These are phyloP conservation scores for Bifiguratus adelaidae DNA, from an alignment of 192 early-diverging fungal species.

Conservation along the genomic window DNA sequence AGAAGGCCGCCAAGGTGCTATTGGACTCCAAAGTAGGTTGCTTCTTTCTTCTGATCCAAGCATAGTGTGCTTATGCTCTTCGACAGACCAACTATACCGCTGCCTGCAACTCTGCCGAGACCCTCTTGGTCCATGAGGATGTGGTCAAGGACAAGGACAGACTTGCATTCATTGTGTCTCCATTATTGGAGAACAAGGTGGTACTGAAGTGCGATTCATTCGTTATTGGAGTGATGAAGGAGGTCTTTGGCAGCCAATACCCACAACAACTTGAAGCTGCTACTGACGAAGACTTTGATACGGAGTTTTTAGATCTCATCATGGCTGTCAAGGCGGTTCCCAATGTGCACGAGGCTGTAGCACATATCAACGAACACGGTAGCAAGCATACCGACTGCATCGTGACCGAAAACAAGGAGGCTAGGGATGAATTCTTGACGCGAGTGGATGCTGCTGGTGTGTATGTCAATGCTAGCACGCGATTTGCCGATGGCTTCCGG, in stretches of 20 bases:
- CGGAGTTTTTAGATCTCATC: conserved; percentile 83
- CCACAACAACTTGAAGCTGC: conserved; percentile 14
- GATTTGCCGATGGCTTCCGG: conserved; percentile 97
- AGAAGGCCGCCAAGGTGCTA: conserved; percentile 66
- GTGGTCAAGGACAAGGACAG: conserved; percentile 23
- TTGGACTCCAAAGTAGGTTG: conserved; percentile 77
- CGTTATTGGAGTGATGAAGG: conserved; percentile 25
- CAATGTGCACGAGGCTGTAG: conserved; percentile 67
- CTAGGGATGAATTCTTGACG: conserved; percentile 80
- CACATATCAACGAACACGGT: conserved; percentile 89
- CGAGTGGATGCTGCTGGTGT: conserved; percentile 95
- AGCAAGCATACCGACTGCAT: conserved; percentile 96
- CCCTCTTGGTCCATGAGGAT: conserved; percentile 72
- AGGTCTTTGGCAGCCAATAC: neutral
- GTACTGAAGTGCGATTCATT: conserved; percentile 46
- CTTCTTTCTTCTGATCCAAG: neutral
- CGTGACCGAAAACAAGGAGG: conserved; percentile 63
- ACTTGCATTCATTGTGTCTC: conserved; percentile 41
- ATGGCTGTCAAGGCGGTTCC: conserved; percentile 76
- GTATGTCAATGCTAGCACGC: conserved; percentile 92
- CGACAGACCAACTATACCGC: conserved; percentile 76
- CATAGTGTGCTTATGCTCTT: no score
- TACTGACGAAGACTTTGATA: conserved; percentile 65
- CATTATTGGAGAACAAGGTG: conserved; percentile 49
- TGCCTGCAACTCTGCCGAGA: conserved; percentile 94